Percentiles rank a stretch among this genome's conserved stretches.
phyloP scores from a whole-genome alignment of 345 rosid species.

The Abelmoschus esculentus region DNA sequence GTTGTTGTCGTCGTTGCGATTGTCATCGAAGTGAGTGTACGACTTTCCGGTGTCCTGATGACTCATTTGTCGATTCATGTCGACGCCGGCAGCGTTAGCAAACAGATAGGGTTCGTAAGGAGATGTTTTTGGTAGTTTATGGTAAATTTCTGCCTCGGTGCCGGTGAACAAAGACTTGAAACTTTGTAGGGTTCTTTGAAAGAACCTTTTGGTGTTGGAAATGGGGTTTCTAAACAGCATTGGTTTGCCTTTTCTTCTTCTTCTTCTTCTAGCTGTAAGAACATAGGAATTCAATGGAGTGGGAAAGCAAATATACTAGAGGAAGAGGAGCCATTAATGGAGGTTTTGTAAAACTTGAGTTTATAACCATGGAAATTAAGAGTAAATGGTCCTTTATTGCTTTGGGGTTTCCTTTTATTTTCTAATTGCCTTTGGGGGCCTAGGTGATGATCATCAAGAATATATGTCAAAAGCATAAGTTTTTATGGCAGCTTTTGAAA shows the following conservation, averaged over 20 bases:
- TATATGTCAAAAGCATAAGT: no score
- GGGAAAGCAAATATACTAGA: neutral
- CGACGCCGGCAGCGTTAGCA: neutral
- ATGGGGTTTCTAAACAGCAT: conserved; percentile 54
- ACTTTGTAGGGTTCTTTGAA: conserved; percentile 43
- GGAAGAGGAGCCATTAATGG: neutral
- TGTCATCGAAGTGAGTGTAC: conserved; percentile 24
- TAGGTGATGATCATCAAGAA: no score
- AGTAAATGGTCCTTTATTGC: no score
- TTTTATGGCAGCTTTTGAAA: no score
- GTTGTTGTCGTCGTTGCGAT: neutral
- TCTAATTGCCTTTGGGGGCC: no score
- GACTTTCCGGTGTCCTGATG: conserved; percentile 24
- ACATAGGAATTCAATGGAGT: neutral
- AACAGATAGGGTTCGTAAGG: conserved; percentile 11
- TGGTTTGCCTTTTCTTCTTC: neutral
- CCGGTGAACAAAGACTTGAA: conserved; percentile 50
- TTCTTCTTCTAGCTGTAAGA: neutral
- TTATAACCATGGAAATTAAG: no score
- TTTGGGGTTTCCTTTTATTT: no score
- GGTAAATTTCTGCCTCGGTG: conserved; percentile 19
- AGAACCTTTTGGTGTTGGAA: conserved; percentile 53
- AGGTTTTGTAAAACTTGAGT: no score
- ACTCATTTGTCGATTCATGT: conserved; percentile 10
- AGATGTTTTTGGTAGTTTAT: conserved; percentile 50